These are phyloP conservation scores for Telfairia occidentalis DNA, from an alignment of 331 rosid genomes.

Conservation along the genomic window DNA sequence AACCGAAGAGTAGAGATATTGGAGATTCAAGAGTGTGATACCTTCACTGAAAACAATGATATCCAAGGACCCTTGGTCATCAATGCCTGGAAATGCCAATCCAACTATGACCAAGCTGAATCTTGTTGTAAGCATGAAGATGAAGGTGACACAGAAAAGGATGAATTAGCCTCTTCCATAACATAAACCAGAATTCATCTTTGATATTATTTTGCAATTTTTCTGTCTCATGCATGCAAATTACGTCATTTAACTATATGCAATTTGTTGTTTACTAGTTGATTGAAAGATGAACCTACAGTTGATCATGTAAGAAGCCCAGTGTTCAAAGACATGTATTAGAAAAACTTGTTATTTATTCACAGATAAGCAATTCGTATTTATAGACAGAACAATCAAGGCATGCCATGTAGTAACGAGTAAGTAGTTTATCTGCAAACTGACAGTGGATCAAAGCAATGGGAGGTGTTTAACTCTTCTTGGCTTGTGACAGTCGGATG, in stretches of 20 bases:
- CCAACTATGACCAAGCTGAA: slow-evolving; percentile 6
- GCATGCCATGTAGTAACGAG: not conserved
- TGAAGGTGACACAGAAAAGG: not conserved
- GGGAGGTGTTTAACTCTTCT: slow-evolving; percentile 26
- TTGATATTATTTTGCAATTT: not conserved
- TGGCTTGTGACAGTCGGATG: slow-evolving; percentile 40
- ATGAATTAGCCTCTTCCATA: not conserved
- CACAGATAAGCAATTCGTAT: not conserved
- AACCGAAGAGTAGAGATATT: slow-evolving; percentile 18
- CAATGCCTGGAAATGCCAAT: slow-evolving; percentile 12
- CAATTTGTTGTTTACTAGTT: not conserved
- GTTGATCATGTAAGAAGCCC: not conserved
- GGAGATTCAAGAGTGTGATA: slow-evolving; percentile 7
- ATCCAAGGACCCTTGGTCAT: slow-evolving; percentile 6
- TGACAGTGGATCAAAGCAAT: slow-evolving; percentile 17
- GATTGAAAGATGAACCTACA: not conserved
- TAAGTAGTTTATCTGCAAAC: not conserved
- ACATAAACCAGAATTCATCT: not conserved
- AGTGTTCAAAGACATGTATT: not conserved
- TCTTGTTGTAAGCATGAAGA: slow-evolving; percentile 1
- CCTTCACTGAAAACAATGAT: slow-evolving; percentile 1
- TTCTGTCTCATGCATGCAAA: not conserved
- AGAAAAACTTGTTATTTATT: not conserved
- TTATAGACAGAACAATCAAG: not conserved
- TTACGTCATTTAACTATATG: not conserved